Evolutionary conservation across 257 asterid genomes (phyloP).

Genomic region (Solanum paucissectum): DNA sequence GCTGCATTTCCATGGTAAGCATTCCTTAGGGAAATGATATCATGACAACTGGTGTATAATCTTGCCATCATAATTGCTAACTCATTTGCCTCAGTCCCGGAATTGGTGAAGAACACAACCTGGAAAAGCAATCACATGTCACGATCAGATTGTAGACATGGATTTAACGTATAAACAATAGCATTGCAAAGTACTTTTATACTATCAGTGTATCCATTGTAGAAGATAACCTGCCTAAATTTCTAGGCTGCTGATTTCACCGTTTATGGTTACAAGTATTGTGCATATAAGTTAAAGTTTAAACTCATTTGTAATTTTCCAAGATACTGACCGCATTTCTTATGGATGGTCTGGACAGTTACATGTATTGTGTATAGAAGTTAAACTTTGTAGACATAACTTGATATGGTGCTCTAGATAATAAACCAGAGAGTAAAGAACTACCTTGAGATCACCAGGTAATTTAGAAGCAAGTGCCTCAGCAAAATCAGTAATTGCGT

Average conservation of each 20-base stretch:
- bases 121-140: conserved; percentile 1
- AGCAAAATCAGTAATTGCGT: conserved; percentile 77
- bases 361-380: not conserved
- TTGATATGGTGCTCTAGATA: not conserved
- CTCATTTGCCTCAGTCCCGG: conserved; percentile 96
- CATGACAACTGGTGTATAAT: conserved; percentile 59
- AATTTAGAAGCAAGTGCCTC: conserved; percentile 79
- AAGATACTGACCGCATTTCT: not conserved
- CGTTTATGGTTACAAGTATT: not conserved
- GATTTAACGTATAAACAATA: not conserved
- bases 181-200: not conserved
- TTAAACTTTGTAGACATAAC: not conserved
- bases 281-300: not conserved
- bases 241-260: not conserved
- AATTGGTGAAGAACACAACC: conserved; percentile 91
- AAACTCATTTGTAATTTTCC: not conserved
- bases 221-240: not conserved
- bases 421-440: not conserved
- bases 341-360: not conserved
- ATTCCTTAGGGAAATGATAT: conserved; percentile 73
- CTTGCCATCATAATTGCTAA: conserved; percentile 83
- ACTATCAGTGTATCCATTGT: not conserved
- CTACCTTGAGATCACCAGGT: conserved; percentile 90
- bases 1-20: conserved; percentile 92
- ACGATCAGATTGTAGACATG: not conserved